Conservation (phyloP, 1,284 basidiomycete genomes). For the Testicularia cyperi region DNA sequence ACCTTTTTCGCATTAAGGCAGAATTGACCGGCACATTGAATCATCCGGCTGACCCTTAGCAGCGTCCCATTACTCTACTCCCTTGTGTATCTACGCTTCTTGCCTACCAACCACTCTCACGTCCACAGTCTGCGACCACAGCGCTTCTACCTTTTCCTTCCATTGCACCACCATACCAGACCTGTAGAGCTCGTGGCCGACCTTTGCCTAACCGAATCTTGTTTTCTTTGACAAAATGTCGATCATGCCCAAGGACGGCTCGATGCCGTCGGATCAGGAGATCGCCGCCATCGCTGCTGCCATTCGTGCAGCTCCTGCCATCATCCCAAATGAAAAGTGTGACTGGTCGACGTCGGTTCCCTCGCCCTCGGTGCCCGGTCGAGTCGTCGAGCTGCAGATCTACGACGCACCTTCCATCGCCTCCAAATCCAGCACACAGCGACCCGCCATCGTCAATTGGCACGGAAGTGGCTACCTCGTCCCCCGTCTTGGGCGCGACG, state of each 20-base stretch:
- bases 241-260: background rate
- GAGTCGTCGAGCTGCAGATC: constrained; percentile 14
- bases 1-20: no score
- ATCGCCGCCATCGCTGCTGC: background rate
- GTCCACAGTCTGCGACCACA: no score
- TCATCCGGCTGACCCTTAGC: no score
- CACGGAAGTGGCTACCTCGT: constrained; percentile 27
- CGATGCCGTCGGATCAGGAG: background rate
- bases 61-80: no score
- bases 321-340: background rate
- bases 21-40: no score
- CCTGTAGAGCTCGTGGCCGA: no score
- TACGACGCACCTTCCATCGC: constrained; percentile 5
- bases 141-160: no score
- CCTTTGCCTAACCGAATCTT: no score
- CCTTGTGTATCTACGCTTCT: no score
- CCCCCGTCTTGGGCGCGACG: constrained; percentile 19
- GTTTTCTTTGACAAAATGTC: background rate
- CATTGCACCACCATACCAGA: no score
- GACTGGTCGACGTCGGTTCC: background rate
- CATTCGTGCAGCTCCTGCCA: background rate
- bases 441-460: constrained; percentile 31
- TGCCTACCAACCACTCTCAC: no score
- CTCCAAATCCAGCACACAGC: background rate
- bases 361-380: constrained; percentile 1